These are phyloP conservation scores for Rubia yunnanensis DNA, from an alignment of 257 asterid species.

Conservation along the genomic window DNA sequence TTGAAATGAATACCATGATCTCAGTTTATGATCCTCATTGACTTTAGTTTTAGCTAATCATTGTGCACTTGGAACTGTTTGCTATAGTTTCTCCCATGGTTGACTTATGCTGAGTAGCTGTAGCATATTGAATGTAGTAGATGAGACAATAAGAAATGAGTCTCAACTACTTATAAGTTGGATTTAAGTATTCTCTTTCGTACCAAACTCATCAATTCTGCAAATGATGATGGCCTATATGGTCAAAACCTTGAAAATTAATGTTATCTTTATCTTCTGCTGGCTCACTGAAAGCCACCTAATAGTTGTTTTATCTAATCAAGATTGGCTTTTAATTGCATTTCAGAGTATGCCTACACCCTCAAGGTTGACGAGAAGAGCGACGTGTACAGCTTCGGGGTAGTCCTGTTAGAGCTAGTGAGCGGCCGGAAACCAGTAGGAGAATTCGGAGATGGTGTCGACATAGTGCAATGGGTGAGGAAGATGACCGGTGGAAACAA, in stretches of 20 bases:
- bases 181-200: conserved; percentile 1
- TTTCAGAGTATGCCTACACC: conserved; percentile 86
- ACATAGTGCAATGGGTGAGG: conserved; percentile 96
- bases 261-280: neutral
- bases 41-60: neutral
- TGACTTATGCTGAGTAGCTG: neutral
- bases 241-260: conserved; percentile 3
- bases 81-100: neutral
- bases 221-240: neutral
- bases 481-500: conserved; percentile 72
- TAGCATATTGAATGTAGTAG: neutral
- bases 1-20: neutral
- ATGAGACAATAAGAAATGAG: conserved; percentile 9
- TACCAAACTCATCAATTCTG: neutral
- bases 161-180: conserved; percentile 16
- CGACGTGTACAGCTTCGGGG: conserved; percentile 94
- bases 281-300: neutral
- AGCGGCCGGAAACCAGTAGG: conserved; percentile 87
- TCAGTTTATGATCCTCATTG: neutral
- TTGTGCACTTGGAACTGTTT: conserved; percentile 1
- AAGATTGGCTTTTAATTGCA: neutral
- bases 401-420: conserved; percentile 76
- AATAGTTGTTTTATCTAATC: neutral
- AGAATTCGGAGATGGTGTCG: conserved; percentile 95
- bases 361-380: conserved; percentile 97